These are phyloP conservation scores for Choanephora cucurbitarum DNA, from an alignment of 371 early-diverging fungal genomes.

Conservation along the genomic window DNA sequence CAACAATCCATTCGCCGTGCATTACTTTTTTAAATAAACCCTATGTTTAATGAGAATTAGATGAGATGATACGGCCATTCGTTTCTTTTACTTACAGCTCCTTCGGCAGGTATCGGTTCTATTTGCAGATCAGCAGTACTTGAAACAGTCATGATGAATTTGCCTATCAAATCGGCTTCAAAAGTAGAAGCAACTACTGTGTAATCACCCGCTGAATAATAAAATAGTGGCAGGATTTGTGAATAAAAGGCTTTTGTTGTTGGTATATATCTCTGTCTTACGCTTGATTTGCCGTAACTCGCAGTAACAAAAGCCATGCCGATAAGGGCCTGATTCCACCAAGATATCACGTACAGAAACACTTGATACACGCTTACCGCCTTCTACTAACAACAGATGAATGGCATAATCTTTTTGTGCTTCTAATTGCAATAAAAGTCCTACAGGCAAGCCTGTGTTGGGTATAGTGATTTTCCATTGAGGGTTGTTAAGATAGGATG, in stretches of 20 bases:
- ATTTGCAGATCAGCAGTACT: slow-evolving; percentile 49
- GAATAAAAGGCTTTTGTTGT: slow-evolving; percentile 2
- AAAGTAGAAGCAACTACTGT: slow-evolving; percentile 79
- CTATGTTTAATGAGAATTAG: too few species aligned
- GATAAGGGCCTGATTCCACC: slow-evolving; percentile 72
- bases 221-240: too few species aligned
- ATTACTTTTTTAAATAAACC: slow-evolving; percentile 74
- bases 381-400: slow-evolving; percentile 69
- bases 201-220: slow-evolving; percentile 63
- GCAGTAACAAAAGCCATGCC: slow-evolving; percentile 72
- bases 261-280: slow-evolving; percentile 33
- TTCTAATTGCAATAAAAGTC: slow-evolving; percentile 63
- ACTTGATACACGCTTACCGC: slow-evolving; percentile 71
- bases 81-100: slow-evolving; percentile 71
- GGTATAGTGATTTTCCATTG: slow-evolving; percentile 71
- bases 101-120: slow-evolving; percentile 72
- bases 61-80: too few species aligned
- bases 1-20: slow-evolving; percentile 67
- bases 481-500: slow-evolving; percentile 77
- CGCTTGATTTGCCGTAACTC: slow-evolving; percentile 56
- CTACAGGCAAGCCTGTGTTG: slow-evolving; percentile 21
- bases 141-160: slow-evolving; percentile 66
- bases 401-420: slow-evolving; percentile 68
- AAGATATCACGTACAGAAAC: slow-evolving; percentile 71
- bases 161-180: slow-evolving; percentile 71